Percentiles rank a stretch among this genome's conserved stretches.
Evolutionary conservation across 495 filamentous ascomycete species (phyloP).

Genomic region (Xanthoparmelia taractica): DNA sequence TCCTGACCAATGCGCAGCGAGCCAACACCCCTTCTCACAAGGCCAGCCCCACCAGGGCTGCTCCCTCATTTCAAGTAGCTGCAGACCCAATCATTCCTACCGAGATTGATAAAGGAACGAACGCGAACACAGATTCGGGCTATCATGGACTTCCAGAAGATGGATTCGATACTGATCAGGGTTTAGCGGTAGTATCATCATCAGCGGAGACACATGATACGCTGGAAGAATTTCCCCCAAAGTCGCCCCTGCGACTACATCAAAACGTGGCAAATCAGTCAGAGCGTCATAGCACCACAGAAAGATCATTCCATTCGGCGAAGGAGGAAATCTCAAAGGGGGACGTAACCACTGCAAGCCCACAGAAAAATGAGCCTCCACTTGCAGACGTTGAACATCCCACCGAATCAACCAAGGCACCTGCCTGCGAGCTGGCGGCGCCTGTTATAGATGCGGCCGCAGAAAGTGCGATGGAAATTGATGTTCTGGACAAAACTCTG

Average conservation of each 20-base stretch:
- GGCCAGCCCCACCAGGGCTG: conserved; percentile 24
- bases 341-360: conserved; percentile 14
- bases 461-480: conserved; percentile 21
- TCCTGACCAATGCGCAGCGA: conserved; percentile 44
- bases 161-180: conserved; percentile 38
- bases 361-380: conserved; percentile 23
- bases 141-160: conserved; percentile 70
- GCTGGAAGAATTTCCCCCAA: conserved; percentile 20
- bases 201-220: conserved; percentile 32
- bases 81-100: conserved; percentile 16
- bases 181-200: conserved; percentile 18
- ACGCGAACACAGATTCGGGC: conserved; percentile 60
- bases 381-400: conserved; percentile 27
- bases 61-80: conserved; percentile 28
- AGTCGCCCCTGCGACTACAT: conserved; percentile 7
- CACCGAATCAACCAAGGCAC: conserved; percentile 16
- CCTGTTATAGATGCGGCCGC: conserved; percentile 18
- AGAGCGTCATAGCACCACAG: conserved; percentile 45
- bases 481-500: conserved; percentile 30
- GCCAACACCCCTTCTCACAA: conserved; percentile 23
- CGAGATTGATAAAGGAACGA: conserved; percentile 25
- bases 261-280: conserved; percentile 22
- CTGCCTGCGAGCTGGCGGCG: conserved; percentile 16
- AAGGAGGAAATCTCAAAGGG: conserved; percentile 46
- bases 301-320: conserved; percentile 60